Conservation (phyloP, 306 rosid species). For the Vigna radiata region DNA sequence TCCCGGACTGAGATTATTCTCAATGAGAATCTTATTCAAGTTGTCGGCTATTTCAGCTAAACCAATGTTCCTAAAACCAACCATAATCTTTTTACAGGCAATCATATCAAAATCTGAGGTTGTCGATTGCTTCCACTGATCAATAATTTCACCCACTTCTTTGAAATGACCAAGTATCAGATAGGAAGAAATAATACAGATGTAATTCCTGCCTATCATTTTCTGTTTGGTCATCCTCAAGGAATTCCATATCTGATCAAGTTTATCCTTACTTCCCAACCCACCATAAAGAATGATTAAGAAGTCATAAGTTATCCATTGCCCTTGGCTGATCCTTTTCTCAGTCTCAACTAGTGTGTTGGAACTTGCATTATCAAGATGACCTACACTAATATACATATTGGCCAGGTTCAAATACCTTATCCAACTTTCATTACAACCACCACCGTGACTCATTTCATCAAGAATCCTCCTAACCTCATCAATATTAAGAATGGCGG, state of each 20-base stretch:
- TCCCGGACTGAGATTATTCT: slow-evolving; percentile 59
- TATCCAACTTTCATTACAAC: slow-evolving; percentile 69
- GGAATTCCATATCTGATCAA: slow-evolving; percentile 89
- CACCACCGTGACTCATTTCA: slow-evolving; percentile 68
- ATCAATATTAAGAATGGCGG: slow-evolving; percentile 68
- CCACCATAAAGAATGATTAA: slow-evolving; percentile 84
- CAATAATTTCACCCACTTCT: slow-evolving; percentile 78
- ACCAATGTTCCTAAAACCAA: slow-evolving; percentile 67
- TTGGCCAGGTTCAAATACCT: slow-evolving; percentile 71
- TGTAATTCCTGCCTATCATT: slow-evolving; percentile 83
- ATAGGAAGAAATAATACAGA: slow-evolving; percentile 79
- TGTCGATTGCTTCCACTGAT: slow-evolving; percentile 83
- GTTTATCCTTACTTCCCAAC: slow-evolving; percentile 71
- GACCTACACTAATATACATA: slow-evolving; percentile 60
- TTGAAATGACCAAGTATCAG: slow-evolving; percentile 71
- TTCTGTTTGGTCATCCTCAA: slow-evolving; percentile 80
- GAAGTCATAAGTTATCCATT: slow-evolving; percentile 93
- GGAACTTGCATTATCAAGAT: slow-evolving; percentile 61
- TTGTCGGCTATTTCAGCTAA: slow-evolving; percentile 57
- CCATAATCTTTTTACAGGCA: slow-evolving; percentile 64
- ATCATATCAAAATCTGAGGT: slow-evolving; percentile 62
- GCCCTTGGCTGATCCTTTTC: slow-evolving; percentile 73
- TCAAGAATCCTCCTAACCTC: slow-evolving; percentile 69
- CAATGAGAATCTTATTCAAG: slow-evolving; percentile 61
- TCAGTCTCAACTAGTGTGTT: slow-evolving; percentile 70